Evolutionary conservation across 768 basidiomycete species (phyloP).

Genomic region (Inosperma sp.): DNA sequence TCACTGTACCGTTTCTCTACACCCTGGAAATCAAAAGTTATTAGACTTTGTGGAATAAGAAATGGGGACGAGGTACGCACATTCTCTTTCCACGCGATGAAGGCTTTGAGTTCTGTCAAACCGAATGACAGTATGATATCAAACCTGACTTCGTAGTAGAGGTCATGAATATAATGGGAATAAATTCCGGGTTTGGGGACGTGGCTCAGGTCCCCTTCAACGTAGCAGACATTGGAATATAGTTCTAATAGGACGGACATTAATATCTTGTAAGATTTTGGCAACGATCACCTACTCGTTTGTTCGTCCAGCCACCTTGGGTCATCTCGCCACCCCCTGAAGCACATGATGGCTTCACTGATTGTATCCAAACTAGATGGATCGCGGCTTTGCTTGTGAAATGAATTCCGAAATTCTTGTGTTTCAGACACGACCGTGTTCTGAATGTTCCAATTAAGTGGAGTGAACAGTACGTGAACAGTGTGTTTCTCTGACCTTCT

Average conservation of each 20-base stretch:
- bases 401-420: constrained; percentile 17
- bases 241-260: constrained; percentile 6
- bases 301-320: constrained; percentile 24
- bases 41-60: background rate
- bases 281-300: constrained; percentile 10
- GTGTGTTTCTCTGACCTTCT: constrained; percentile 29
- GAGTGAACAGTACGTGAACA: background rate
- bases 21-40: constrained; percentile 10
- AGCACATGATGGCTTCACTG: constrained; percentile 17
- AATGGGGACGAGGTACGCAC: constrained; percentile 20
- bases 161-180: constrained; percentile 4
- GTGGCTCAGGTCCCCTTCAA: constrained; percentile 20
- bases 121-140: constrained; percentile 42
- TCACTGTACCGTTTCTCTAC: constrained; percentile 18
- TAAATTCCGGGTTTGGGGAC: constrained; percentile 4
- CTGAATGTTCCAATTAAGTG: constrained; percentile 10
- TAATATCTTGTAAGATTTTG: background rate
- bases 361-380: constrained; percentile 11
- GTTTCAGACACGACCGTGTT: constrained; percentile 22
- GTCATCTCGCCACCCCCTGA: constrained; percentile 15
- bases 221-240: constrained; percentile 18
- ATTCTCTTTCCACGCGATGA: constrained; percentile 41
- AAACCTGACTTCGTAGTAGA: constrained; percentile 28
- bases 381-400: constrained; percentile 5
- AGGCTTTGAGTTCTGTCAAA: constrained; percentile 43